Base-by-base conservation (phyloP, 2,329 filamentous ascomycete species). In the Ophiostoma himal-ulmi region DNA sequence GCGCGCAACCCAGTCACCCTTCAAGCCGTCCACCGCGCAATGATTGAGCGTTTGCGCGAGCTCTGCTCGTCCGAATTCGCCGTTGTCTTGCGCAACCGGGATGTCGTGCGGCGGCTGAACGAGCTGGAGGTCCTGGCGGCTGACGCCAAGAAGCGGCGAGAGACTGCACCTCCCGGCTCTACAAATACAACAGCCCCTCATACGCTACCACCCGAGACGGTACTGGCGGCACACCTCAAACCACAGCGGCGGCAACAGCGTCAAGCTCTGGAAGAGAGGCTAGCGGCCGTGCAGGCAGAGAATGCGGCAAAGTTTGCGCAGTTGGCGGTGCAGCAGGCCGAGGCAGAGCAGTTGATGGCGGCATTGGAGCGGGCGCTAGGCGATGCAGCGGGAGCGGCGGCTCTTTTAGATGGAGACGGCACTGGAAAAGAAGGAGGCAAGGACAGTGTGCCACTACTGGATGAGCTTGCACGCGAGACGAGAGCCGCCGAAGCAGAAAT, bases 11-110 rank as follows among this genome's bases (percentile, higher is more conserved):
- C 84, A 34, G 79, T 78, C 8, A 81, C 84, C 52, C 80, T 89
- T 75, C 80, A 80, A 73, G 82, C 83, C 73, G 83, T 89, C 57
- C 87, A 88, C 79, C 77, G 78, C 69, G 84, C 86, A 76, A 86
- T 89, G 84, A 83, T 87, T 13, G 83, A 82, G 17, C 81, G 85
- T 74, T 77, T 89, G 72, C 80, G 81, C 30, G 80, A 81, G 73
- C 82, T 87, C 72, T 88, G 86, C 74, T 79, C 82, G 77, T 83
- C 85, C 73, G 86, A 89, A 76, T 89, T 89, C 76, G 83, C 84
- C 26, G 80, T 79, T 22, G 86, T 89, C 70, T 76, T 88, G 71
- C 75, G 79, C 22, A 79, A 81, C 71, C 79, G 86, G 71, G 79
- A 82, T 64, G 86, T 89, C 14, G 82, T 89, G 2, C 79, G 80